A percentile compares a stretch with the other conserved stretches of the same genome.
Conservation (phyloP, 192 early-diverging fungal genomes). For the Coemansia sp. region DNA sequence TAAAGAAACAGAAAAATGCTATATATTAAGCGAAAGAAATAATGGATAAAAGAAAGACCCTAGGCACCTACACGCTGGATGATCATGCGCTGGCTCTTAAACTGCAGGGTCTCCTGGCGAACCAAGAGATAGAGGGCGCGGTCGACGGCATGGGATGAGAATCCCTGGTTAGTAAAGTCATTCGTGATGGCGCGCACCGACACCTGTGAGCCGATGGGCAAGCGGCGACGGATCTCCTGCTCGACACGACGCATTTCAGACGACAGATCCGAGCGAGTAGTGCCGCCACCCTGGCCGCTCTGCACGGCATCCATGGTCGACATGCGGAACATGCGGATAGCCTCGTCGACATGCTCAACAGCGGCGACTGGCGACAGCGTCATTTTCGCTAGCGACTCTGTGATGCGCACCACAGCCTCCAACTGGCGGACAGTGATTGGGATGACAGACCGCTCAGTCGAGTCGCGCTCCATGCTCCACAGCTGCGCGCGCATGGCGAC, state of each 20-base stretch:
- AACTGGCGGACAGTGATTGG: constrained; percentile 97
- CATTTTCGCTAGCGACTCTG: constrained; percentile 97
- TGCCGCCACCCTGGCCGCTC: constrained; percentile 78
- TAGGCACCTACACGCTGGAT: constrained; percentile 58
- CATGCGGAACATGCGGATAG: constrained; percentile 94
- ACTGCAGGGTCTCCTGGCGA: constrained; percentile 78
- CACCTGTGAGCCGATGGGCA: constrained; percentile 86
- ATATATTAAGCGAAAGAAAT: neutral
- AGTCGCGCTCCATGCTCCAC: constrained; percentile 73
- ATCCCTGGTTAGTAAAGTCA: constrained; percentile 59
- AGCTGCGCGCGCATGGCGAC: constrained; percentile 88
- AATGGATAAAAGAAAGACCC: neutral
- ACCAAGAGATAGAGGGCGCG: constrained; percentile 81
- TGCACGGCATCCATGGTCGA: constrained; percentile 98
- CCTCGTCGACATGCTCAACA: constrained; percentile 94
- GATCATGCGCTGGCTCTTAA: constrained; percentile 71
- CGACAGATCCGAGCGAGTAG: constrained; percentile 72
- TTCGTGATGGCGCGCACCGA: constrained; percentile 63
- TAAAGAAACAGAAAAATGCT: neutral
- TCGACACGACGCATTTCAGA: constrained; percentile 80
- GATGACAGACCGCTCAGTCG: constrained; percentile 75
- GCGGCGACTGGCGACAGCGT: constrained; percentile 79
- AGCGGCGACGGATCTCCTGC: constrained; percentile 77
- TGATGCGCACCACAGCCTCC: constrained; percentile 98
- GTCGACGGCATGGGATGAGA: constrained; percentile 61